Base-by-base conservation (phyloP, 2,329 filamentous ascomycete genomes). In the Magnaporthales sp. region DNA sequence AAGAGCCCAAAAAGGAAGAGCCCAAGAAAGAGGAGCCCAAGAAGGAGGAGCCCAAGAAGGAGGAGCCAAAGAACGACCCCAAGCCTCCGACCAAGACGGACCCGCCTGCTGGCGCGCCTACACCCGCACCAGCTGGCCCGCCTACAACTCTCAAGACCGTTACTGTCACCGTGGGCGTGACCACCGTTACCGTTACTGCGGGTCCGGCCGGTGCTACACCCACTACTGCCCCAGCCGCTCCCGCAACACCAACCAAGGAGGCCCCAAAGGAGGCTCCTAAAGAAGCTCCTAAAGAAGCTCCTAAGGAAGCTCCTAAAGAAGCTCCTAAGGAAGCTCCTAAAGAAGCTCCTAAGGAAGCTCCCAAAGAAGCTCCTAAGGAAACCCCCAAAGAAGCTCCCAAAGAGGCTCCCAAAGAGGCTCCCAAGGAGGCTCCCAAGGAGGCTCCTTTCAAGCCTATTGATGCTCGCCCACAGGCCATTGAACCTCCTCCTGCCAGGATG, bases 101-200 rank as follows among this genome's bases (percentile, higher is more conserved):
- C 5, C 15, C 65, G 26, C 22, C 66, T 19, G 62, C 62, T 22
- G 61, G 54, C n/a, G 30, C 66, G 10, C 22, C 56, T 8, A 19
- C 62, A 29, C 24, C 46, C 22, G 29, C 51, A 27, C 30, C 30
- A 6, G 22, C 67, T 31, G 67, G 69, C 31, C 66, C 71, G 4
- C 68, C 73, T 54, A 67, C 70, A 63, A 68, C 69, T 13, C 66
- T 79, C 10, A 73, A 77, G 67, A 81, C 79, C 26, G 74, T 79
- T 38, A 80, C 79, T 1, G 79, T 81, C 56, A 82, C 79, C 0
- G 75, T 79, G 60, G 70, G 66, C n/a, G 30, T 66, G 11, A 58
- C 66, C 24, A 67, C 66, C 6, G 30, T 31, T 19, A 26, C 38
- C 3, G 62, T 62, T 26, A n/a, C 67, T n/a, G n/a, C n/a, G n/a